A percentile compares a stretch with the other conserved stretches of the same genome.
phyloP scores from a whole-genome alignment of 2,329 filamentous ascomycete species.

The Arthrocladium fulminans region DNA sequence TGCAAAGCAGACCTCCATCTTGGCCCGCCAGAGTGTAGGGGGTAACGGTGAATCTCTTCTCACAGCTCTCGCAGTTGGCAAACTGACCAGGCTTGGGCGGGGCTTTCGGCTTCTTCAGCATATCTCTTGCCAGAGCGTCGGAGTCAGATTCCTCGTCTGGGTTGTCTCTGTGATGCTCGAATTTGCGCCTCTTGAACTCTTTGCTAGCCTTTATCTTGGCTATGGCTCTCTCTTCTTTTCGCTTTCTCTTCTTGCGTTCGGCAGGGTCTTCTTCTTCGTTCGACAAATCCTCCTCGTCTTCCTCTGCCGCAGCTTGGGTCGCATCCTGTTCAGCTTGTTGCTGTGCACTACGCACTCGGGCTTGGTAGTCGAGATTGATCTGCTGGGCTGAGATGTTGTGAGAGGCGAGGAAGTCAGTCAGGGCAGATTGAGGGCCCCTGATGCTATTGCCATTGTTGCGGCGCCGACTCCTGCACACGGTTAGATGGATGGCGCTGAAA shows the following conservation, averaged over 20 bases:
- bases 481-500: not conserved
- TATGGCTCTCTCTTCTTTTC: constrained; percentile 40
- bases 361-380: constrained; percentile 51
- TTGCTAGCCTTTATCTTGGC: constrained; percentile 44
- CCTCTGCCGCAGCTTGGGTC: constrained; percentile 27
- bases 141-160: constrained; percentile 35
- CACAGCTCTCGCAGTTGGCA: constrained; percentile 77
- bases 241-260: constrained; percentile 48
- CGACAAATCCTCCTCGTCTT: constrained; percentile 28
- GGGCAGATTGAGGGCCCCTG: constrained; percentile 54
- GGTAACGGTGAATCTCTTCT: constrained; percentile 85
- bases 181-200: constrained; percentile 39
- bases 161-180: constrained; percentile 31
- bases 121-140: constrained; percentile 39
- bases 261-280: constrained; percentile 30
- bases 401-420: constrained; percentile 60
- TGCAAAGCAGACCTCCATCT: constrained; percentile 77
- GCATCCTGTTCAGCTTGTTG: constrained; percentile 26
- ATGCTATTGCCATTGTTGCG: constrained; percentile 35
- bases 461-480: constrained; percentile 2
- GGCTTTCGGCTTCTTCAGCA: constrained; percentile 43
- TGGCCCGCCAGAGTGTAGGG: constrained; percentile 75
- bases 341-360: constrained; percentile 43
- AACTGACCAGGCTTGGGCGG: constrained; percentile 68
- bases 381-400: constrained; percentile 59